Conservation (phyloP, 108 stramenopile species). For the Cyclostephanos tholiformis region DNA sequence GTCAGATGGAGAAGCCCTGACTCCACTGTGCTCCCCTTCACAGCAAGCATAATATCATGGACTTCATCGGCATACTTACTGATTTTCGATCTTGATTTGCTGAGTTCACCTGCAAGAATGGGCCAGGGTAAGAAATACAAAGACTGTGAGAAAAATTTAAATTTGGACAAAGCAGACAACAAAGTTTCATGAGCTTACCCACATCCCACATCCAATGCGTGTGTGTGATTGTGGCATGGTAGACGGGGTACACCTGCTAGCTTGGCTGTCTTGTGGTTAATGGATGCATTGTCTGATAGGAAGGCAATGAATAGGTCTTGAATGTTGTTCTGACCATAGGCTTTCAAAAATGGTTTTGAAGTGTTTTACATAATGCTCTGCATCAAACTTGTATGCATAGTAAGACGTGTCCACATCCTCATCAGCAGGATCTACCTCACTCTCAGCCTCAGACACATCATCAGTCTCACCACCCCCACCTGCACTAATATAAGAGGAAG, state of each 20-base stretch:
- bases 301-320: neutral
- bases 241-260: neutral
- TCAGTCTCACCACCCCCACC: too few species aligned
- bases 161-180: too few species aligned
- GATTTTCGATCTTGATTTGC: too few species aligned
- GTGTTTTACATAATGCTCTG: neutral
- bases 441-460: too few species aligned
- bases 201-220: neutral
- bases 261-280: neutral
- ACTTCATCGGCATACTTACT: neutral
- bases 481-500: too few species aligned
- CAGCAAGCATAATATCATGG: neutral
- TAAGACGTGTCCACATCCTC: too few species aligned
- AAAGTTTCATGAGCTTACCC: too few species aligned
- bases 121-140: too few species aligned
- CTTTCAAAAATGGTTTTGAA: neutral
- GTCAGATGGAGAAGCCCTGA: neutral
- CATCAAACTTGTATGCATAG: conserved; percentile 5
- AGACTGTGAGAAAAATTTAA: too few species aligned
- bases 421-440: too few species aligned
- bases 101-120: too few species aligned
- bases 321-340: neutral
- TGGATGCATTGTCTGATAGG: neutral
- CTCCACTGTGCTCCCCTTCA: neutral
- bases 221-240: conserved; percentile 4